Percentiles rank a stretch among this genome's conserved stretches.
Evolutionary conservation across 2,329 filamentous ascomycete genomes (phyloP).

Genomic region (Penicillium sp.): DNA sequence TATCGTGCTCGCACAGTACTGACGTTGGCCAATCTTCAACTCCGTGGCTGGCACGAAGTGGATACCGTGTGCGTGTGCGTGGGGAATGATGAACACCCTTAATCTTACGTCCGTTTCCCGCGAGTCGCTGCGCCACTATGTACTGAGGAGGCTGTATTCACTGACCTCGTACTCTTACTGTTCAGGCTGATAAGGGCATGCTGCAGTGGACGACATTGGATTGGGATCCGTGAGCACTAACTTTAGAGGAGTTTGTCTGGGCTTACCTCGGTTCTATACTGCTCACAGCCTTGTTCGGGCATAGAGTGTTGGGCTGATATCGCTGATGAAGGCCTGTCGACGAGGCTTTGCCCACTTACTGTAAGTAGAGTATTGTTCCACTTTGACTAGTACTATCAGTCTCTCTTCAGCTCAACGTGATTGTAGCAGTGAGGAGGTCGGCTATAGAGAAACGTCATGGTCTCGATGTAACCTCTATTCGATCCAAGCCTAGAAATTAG

Average conservation of each 20-base stretch:
- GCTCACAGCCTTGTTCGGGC: background rate
- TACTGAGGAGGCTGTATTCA: no score
- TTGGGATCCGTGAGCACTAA: background rate
- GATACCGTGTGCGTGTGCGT: slow-evolving; percentile 4
- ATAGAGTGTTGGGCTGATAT: background rate
- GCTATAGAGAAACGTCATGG: background rate
- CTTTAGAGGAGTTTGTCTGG: background rate
- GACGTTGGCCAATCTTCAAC: background rate
- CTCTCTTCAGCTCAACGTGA: background rate
- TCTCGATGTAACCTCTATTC: background rate
- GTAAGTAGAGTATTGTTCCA: background rate
- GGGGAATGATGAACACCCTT: slow-evolving; percentile 4
- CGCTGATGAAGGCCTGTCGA: background rate
- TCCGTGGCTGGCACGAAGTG: slow-evolving; percentile 7
- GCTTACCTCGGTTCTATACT: background rate
- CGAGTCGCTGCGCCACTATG: background rate
- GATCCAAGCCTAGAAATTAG: background rate
- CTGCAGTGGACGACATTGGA: background rate
- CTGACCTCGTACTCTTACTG: background rate
- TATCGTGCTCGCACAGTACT: slow-evolving; percentile 3
- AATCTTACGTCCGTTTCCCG: background rate
- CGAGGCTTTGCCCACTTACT: background rate
- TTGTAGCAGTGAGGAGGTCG: background rate
- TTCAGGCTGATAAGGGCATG: background rate
- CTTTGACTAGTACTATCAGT: background rate